These are phyloP conservation scores for Kluyveromyces lactis DNA, from an alignment of 805 yeast genomes.

Conservation along the genomic window DNA sequence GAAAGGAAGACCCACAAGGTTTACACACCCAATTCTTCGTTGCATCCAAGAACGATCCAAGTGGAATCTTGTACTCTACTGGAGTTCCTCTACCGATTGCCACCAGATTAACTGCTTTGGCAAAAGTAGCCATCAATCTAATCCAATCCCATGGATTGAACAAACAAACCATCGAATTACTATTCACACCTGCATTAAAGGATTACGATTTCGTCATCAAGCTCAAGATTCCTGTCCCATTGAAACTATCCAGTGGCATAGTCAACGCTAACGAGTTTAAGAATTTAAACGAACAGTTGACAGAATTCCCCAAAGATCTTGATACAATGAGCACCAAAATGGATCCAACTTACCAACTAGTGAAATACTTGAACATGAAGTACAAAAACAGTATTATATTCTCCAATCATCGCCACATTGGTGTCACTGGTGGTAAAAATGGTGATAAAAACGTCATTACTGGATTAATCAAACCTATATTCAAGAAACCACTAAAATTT, in stretches of 20 bases:
- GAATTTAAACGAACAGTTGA: conserved; percentile 36
- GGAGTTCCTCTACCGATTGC: conserved; percentile 66
- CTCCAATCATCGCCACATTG: conserved; percentile 48
- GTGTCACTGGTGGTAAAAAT: conserved; percentile 44
- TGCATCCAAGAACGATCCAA: conserved; percentile 75
- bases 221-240: conserved; percentile 38
- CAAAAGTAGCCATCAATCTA: conserved; percentile 62
- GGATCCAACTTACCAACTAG: conserved; percentile 57
- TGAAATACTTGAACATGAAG: conserved; percentile 50
- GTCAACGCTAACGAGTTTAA: conserved; percentile 48
- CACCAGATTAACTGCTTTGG: conserved; percentile 76
- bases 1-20: conserved; percentile 77
- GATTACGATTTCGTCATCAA: conserved; percentile 79
- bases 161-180: conserved; percentile 37
- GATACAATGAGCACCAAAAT: conserved; percentile 37
- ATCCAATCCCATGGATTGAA: conserved; percentile 39
- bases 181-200: conserved; percentile 73
- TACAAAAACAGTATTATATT: conserved; percentile 64
- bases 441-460: conserved; percentile 58
- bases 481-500: conserved; percentile 54
- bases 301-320: conserved; percentile 29
- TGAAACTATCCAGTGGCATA: conserved; percentile 47
- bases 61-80: conserved; percentile 78
- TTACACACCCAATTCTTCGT: conserved; percentile 72
- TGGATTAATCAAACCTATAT: conserved; percentile 72